Percentiles rank a stretch among this genome's conserved stretches.
phyloP scores from a whole-genome alignment of 1,284 basidiomycete species.

The Rhodotorula sp. region DNA sequence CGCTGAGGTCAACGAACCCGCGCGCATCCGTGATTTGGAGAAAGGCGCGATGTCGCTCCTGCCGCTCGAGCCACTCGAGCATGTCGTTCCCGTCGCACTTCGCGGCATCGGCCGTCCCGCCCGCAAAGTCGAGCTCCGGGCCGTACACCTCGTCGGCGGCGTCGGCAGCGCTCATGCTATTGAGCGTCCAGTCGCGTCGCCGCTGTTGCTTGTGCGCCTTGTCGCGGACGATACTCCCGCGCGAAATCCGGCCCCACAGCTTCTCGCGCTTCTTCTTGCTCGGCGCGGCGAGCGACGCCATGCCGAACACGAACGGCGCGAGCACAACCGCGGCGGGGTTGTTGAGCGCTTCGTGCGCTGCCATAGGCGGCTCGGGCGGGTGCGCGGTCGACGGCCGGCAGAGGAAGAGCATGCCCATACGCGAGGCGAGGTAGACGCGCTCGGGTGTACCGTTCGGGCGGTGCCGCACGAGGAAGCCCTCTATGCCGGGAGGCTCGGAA shows the following conservation, averaged over 20 bases:
- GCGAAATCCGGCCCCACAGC: constrained; percentile 7
- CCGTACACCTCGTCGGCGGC: constrained; percentile 4
- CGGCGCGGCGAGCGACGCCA: constrained; percentile 23
- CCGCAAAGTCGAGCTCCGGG: constrained; percentile 1
- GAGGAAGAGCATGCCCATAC: constrained; percentile 37
- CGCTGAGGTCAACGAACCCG: constrained; percentile 38
- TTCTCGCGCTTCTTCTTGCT: constrained; percentile 18
- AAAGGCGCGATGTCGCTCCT: constrained; percentile 19
- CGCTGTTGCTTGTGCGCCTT: not conserved
- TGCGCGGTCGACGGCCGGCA: constrained; percentile 24
- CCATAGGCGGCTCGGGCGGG: constrained; percentile 34
- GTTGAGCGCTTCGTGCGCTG: constrained; percentile 8
- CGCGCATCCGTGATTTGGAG: constrained; percentile 36
- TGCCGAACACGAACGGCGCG: constrained; percentile 33
- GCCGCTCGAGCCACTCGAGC: constrained; percentile 20
- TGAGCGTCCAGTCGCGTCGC: constrained; percentile 18
- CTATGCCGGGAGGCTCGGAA: constrained; percentile 42
- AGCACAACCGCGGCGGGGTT: constrained; percentile 39
- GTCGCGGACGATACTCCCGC: not conserved
- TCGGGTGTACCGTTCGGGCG: constrained; percentile 24
- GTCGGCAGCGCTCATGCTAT: constrained; percentile 12
- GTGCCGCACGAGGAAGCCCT: constrained; percentile 41
- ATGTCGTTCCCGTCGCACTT: constrained; percentile 17
- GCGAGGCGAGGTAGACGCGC: constrained; percentile 38
- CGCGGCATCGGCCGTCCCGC: not conserved